A percentile compares a stretch with the other conserved stretches of the same genome.
Evolutionary conservation across 2,329 filamentous ascomycete genomes (phyloP).

Genomic region (Scortechinia acanthostroma): DNA sequence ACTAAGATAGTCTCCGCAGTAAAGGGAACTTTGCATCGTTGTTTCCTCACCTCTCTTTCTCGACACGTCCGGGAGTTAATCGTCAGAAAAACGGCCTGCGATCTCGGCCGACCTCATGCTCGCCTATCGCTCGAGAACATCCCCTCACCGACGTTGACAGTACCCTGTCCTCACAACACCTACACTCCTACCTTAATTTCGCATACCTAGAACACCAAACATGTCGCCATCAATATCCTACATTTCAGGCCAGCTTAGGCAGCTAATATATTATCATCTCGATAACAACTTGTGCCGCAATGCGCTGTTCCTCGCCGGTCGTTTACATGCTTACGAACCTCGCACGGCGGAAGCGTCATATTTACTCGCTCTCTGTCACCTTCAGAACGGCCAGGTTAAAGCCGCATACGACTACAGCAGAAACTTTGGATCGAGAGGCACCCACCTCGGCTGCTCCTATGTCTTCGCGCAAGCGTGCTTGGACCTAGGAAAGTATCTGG

Average conservation of each 20-base stretch:
- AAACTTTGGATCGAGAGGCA: conserved; percentile 39
- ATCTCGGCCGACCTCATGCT: too few relatives aligned
- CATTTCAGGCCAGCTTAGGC: neutral
- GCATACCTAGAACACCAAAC: too few relatives aligned
- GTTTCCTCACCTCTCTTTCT: too few relatives aligned
- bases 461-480: conserved; percentile 61
- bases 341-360: conserved; percentile 54
- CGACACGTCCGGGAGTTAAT: too few relatives aligned
- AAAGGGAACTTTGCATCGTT: too few relatives aligned
- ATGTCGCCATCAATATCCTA: neutral
- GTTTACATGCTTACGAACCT: conserved; percentile 55
- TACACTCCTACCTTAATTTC: too few relatives aligned
- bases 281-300: conserved; percentile 62
- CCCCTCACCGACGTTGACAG: too few relatives aligned
- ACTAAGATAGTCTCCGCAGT: too few relatives aligned
- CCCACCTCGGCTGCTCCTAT: conserved; percentile 59
- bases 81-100: too few relatives aligned
- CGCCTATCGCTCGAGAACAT: too few relatives aligned
- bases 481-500: conserved; percentile 45
- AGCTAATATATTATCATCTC: conserved; percentile 18
- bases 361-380: conserved; percentile 53
- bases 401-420: conserved; percentile 56
- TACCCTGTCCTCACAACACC: too few relatives aligned
- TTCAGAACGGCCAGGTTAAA: conserved; percentile 52
- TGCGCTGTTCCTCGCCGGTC: conserved; percentile 59